Evolutionary conservation across 2,329 filamentous ascomycete species (phyloP).

Genomic region (Hymenoscyphus scutula): DNA sequence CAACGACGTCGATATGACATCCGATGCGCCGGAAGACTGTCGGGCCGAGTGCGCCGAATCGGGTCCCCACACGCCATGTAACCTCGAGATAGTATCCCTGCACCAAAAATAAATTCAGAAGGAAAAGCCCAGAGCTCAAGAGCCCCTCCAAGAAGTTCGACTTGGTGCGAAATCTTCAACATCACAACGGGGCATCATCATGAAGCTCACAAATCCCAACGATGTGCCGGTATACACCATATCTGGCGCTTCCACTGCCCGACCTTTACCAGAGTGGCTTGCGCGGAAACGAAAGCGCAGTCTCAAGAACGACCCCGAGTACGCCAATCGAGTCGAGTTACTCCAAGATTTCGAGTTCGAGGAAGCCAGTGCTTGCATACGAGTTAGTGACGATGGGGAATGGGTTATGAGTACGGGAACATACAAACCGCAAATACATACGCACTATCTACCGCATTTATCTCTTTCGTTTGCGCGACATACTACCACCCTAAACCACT

Average conservation of each 20-base stretch:
- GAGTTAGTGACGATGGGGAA: conserved; percentile 90
- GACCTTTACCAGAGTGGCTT: conserved; percentile 93
- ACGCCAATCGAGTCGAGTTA: conserved; percentile 88
- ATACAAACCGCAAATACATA: conserved; percentile 79
- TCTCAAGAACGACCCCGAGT: conserved; percentile 88
- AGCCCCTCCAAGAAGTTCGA: conserved; percentile 7
- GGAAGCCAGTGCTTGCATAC: conserved; percentile 86
- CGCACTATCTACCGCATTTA: conserved; percentile 90
- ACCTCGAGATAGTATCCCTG: conserved; percentile 3
- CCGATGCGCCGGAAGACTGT: not conserved
- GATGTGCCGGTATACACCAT: conserved; percentile 92
- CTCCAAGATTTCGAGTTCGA: conserved; percentile 98
- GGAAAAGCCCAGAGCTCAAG: not conserved
- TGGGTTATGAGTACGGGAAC: conserved; percentile 95
- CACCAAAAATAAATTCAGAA: conserved; percentile 8
- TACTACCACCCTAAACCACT: conserved; percentile 87
- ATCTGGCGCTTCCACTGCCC: conserved; percentile 81
- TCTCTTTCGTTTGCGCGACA: conserved; percentile 93
- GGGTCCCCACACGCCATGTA: not conserved
- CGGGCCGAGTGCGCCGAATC: conserved; percentile 1
- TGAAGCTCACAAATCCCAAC: conserved; percentile 82
- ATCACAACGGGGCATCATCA: conserved; percentile 38
- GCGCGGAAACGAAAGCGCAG: conserved; percentile 84
- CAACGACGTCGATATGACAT: not conserved
- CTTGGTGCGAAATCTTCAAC: not conserved